phyloP scores from a whole-genome alignment of 2,329 filamentous ascomycete genomes.

The Apiospora sp. region DNA sequence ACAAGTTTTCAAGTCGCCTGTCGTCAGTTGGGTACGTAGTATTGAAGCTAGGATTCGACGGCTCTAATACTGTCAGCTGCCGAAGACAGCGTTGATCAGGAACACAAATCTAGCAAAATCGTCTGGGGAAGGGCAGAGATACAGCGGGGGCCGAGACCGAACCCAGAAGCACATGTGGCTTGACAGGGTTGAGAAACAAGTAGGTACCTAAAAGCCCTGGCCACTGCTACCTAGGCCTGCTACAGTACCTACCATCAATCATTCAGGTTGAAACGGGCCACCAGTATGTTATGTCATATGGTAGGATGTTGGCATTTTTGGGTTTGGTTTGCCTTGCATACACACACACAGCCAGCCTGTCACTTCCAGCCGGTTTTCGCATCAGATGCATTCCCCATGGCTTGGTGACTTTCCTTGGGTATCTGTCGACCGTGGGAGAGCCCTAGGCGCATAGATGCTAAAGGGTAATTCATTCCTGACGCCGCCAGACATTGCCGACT shows the following conservation, averaged over 20 bases:
- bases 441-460: not conserved
- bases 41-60: conserved; percentile 8
- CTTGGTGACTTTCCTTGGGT: no score
- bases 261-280: not conserved
- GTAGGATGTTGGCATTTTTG: not conserved
- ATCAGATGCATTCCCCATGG: not conserved
- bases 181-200: conserved; percentile 19
- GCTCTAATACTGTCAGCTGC: conserved; percentile 5
- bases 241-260: not conserved
- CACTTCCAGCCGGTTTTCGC: not conserved
- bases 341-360: not conserved
- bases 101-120: conserved; percentile 15
- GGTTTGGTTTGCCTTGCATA: not conserved
- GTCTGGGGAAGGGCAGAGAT: conserved; percentile 16
- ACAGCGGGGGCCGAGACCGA: not conserved
- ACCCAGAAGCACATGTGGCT: conserved; percentile 18
- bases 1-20: not conserved
- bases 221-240: not conserved
- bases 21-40: not conserved
- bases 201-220: not conserved
- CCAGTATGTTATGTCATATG: not conserved
- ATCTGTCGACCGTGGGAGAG: not conserved
- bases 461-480: not conserved
- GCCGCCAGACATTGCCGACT: not conserved
- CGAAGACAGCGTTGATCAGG: conserved; percentile 20